Evolutionary conservation across 257 asterid genomes (phyloP).

Genomic region (Fraxinus anomala): DNA sequence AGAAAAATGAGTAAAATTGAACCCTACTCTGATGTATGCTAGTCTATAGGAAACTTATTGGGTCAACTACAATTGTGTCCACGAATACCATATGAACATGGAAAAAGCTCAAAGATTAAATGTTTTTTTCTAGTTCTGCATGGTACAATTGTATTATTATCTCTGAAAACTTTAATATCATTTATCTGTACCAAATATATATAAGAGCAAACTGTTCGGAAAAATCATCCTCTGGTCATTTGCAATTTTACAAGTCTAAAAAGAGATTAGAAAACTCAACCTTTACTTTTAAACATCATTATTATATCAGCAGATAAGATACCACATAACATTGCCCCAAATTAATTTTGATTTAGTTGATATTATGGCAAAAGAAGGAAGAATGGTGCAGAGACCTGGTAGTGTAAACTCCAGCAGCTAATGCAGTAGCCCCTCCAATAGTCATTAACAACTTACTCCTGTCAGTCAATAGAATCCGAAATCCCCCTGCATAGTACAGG

Average conservation of each 20-base stretch:
- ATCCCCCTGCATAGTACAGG: constrained; percentile 63
- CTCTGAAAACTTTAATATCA: not conserved
- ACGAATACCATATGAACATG: not conserved
- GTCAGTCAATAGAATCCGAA: constrained; percentile 76
- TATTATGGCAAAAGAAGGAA: not conserved
- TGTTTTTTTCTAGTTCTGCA: not conserved
- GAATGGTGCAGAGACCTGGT: constrained; percentile 61
- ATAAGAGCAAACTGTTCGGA: not conserved
- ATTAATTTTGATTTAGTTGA: not conserved
- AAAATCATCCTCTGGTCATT: not conserved
- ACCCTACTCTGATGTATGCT: not conserved
- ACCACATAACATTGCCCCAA: not conserved
- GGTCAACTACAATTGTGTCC: not conserved
- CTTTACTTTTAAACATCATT: not conserved
- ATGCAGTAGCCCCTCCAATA: constrained; percentile 95
- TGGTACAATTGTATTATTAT: not conserved
- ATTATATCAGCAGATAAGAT: not conserved
- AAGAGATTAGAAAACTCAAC: not conserved
- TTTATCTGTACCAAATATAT: not conserved
- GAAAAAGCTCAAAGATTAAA: not conserved
- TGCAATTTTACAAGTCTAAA: not conserved
- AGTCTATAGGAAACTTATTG: not conserved
- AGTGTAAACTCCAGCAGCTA: constrained; percentile 97
- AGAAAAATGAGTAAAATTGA: not conserved
- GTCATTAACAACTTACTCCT: constrained; percentile 84